phyloP scores from a whole-genome alignment of 768 basidiomycete genomes.

The Fomitopsis pulvina region DNA sequence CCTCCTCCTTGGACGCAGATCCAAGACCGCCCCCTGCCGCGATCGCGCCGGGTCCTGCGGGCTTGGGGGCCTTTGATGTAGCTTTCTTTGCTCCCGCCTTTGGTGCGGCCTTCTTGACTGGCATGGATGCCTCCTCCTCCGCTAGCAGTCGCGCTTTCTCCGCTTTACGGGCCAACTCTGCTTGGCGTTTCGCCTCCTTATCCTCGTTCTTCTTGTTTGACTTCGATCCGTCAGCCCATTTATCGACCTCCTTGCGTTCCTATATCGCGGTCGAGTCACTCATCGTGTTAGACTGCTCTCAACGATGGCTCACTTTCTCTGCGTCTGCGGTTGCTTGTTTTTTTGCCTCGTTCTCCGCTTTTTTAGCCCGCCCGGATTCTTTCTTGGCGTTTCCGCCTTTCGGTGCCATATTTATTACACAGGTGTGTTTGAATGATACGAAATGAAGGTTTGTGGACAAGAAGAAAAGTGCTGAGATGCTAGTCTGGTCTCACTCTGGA shows the following conservation, averaged over 20 bases:
- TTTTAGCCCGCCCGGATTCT: conserved; percentile 83
- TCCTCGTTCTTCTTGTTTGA: conserved; percentile 62
- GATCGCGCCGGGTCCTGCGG: conserved; percentile 81
- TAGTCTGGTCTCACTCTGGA: background rate
- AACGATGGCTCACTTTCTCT: conserved; percentile 43
- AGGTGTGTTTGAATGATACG: background rate
- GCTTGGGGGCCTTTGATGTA: conserved; percentile 38
- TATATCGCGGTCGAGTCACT: conserved; percentile 21
- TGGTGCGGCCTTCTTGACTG: conserved; percentile 57
- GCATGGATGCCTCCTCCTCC: conserved; percentile 70
- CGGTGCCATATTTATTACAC: conserved; percentile 58
- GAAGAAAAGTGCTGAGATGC: background rate
- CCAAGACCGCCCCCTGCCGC: conserved; percentile 59
- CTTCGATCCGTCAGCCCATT: conserved; percentile 67
- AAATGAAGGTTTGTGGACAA: background rate
- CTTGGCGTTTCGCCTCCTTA: conserved; percentile 73
- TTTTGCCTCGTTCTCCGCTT: conserved; percentile 85
- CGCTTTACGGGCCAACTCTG: conserved; percentile 79
- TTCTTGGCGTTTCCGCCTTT: conserved; percentile 91
- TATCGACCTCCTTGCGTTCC: conserved; percentile 66
- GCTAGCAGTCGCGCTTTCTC: conserved; percentile 80
- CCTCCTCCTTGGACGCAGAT: conserved; percentile 21
- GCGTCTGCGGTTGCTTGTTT: conserved; percentile 57
- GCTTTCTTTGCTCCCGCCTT: conserved; percentile 59
- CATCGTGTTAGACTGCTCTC: background rate